Conservation (phyloP, 768 basidiomycete genomes). For the Piloderma croceum region DNA sequence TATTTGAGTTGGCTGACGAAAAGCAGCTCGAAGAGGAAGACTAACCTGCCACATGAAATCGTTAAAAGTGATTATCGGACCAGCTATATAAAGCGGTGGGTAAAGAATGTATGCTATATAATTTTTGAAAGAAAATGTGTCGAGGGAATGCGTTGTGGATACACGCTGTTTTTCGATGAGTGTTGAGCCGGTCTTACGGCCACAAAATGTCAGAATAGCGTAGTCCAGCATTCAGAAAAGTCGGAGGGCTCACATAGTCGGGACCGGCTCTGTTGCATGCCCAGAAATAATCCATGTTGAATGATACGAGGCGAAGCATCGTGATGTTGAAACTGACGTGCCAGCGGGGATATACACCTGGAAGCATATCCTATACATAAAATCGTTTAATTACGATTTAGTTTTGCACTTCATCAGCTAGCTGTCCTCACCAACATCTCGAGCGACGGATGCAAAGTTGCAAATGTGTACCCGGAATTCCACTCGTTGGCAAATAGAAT, state of each 20-base stretch:
- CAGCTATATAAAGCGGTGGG: constrained; percentile 91
- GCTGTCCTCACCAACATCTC: constrained; percentile 55
- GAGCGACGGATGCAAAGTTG: constrained; percentile 47
- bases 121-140: constrained; percentile 61
- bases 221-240: neutral
- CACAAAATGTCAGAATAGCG: constrained; percentile 1
- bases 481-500: constrained; percentile 76
- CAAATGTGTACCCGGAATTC: constrained; percentile 69
- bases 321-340: constrained; percentile 93
- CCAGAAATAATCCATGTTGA: constrained; percentile 93
- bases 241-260: constrained; percentile 40
- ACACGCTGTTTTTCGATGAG: constrained; percentile 59
- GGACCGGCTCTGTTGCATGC: constrained; percentile 41
- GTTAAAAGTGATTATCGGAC: constrained; percentile 94
- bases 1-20: constrained; percentile 1
- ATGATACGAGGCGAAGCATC: constrained; percentile 89
- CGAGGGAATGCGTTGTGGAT: constrained; percentile 44
- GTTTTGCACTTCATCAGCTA: constrained; percentile 1
- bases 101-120: constrained; percentile 87
- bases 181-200: constrained; percentile 22
- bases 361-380: constrained; percentile 47
- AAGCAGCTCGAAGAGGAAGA: constrained; percentile 1
- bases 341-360: constrained; percentile 88
- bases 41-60: constrained; percentile 91
- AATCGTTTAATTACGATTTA: constrained; percentile 3